phyloP scores from a whole-genome alignment of 2,329 filamentous ascomycete species.

The Talaromyces sp. region DNA sequence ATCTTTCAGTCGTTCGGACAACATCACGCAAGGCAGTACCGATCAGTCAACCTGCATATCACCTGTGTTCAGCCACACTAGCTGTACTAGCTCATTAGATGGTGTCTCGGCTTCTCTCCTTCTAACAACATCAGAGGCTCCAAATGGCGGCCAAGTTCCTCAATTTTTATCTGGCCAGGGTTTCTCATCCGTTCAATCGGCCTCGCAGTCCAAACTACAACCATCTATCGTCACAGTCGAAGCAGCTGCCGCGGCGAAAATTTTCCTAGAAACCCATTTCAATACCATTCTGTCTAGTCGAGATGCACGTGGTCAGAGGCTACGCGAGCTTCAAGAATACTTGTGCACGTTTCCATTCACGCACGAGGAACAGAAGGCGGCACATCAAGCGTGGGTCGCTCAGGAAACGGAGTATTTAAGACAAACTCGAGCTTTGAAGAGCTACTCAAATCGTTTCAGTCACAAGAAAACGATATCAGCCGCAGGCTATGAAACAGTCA shows the following conservation, averaged over 20 bases:
- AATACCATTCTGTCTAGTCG: constrained; percentile 58
- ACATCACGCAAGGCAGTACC: constrained; percentile 27
- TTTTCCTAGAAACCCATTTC: constrained; percentile 81
- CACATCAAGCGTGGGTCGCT: constrained; percentile 54
- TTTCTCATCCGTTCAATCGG: constrained; percentile 10
- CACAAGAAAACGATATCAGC: constrained; percentile 47
- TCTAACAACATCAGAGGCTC: constrained; percentile 8
- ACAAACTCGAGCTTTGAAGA: constrained; percentile 64
- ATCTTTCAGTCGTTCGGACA: constrained; percentile 17
- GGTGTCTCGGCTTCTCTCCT: constrained; percentile 20
- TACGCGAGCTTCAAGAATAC: constrained; percentile 56
- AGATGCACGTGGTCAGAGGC: constrained; percentile 56
- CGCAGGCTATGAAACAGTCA: constrained; percentile 71
- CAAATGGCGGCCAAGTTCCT: constrained; percentile 2
- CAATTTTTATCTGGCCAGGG: background rate
- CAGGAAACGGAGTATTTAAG: constrained; percentile 72
- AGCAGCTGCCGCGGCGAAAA: constrained; percentile 70
- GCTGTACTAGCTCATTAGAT: constrained; percentile 27
- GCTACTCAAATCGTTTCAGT: constrained; percentile 43
- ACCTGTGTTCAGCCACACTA: constrained; percentile 25
- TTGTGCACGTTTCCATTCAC: constrained; percentile 54
- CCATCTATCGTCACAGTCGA: constrained; percentile 60
- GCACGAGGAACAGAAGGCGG: constrained; percentile 50
- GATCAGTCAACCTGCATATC: constrained; percentile 26
- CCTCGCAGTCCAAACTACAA: constrained; percentile 2